Conservation (phyloP, 2,329 filamentous ascomycete genomes). For the Penicillium brevicompactum region DNA sequence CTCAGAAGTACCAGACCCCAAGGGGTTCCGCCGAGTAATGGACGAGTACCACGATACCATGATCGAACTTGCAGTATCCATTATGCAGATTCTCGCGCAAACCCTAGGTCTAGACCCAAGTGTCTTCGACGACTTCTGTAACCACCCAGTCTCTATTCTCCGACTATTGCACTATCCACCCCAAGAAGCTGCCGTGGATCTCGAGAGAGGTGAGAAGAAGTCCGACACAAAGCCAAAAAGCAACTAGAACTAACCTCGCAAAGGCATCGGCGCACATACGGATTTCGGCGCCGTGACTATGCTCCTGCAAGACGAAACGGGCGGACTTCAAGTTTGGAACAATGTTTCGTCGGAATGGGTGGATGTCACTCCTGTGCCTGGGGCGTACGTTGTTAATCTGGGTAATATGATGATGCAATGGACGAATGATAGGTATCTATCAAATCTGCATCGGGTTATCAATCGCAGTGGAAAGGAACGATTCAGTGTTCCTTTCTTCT, state of each 20-base stretch:
- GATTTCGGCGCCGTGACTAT: conserved; percentile 38
- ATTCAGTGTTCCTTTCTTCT: conserved; percentile 32
- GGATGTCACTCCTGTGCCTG: conserved; percentile 24
- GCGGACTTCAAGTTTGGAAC: conserved; percentile 33
- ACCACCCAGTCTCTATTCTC: conserved; percentile 28
- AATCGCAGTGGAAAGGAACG: conserved; percentile 28
- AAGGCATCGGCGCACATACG: conserved; percentile 34
- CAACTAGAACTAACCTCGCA: neutral
- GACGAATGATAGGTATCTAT: conserved; percentile 31
- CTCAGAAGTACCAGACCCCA: conserved; percentile 9
- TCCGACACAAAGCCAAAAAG: neutral
- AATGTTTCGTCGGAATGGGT: conserved; percentile 24
- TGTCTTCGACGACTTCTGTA: conserved; percentile 26
- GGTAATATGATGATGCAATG: conserved; percentile 35
- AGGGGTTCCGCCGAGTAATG: conserved; percentile 12
- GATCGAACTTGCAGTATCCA: conserved; percentile 17
- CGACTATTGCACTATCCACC: conserved; percentile 34
- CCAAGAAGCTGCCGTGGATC: conserved; percentile 18
- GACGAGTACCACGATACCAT: conserved; percentile 21
- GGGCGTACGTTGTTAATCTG: conserved; percentile 33
- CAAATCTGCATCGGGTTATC: conserved; percentile 33
- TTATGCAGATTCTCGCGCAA: conserved; percentile 17
- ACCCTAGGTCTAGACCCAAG: conserved; percentile 18
- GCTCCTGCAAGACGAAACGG: conserved; percentile 31
- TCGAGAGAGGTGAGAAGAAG: conserved; percentile 21